Evolutionary conservation across 2,329 filamentous ascomycete genomes (phyloP), one percentile per base, ranked within the genome.

Genomic region (Chalara sp.): DNA sequence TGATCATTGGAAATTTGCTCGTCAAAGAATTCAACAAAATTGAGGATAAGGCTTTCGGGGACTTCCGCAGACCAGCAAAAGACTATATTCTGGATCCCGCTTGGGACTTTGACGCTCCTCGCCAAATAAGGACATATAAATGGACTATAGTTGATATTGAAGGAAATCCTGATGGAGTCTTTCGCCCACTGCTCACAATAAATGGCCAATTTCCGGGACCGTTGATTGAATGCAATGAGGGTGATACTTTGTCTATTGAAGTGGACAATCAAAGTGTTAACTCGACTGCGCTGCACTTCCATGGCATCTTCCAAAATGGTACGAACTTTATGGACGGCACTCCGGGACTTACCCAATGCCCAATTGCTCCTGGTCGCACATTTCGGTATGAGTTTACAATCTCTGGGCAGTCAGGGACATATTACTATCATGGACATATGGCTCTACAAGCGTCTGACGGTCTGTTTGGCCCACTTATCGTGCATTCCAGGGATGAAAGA

Each of bases 151-250:
- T 68, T 7, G 79, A 85, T 53, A 76, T 76, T 32, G 68, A 72
- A 0, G 72, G 79, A 41, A 83, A 81, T 48, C 83, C 83, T 0
- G 80, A 86, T 58, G 83, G 78, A 4, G 66, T 81, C 21, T 72
- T 67, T 42, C 72, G 76, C 21, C 74, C 71, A 6, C 78, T 85
- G 72, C 78, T 89, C 48, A 79, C 84, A 37, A 86, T 89, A 68
- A 89, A 92, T 62, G 81, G 82, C 35, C 73, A 85, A 62, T 90
- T 87, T 67, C 88, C 88, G 0, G 77, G 87, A 0, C 87, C 87
- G 5, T 67, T 86, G 43, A 79, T 93, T 44, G 80, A 87, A 56
- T 80, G 82, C 55, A 88, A 87, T 57, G 81, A 87, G 56, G 86
- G 85, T 21, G 88, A 93, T 59, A 80, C 76, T 1, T 66, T 93